phyloP scores from a whole-genome alignment of 768 basidiomycete species.

The Pilatotrama ljubarskyi region DNA sequence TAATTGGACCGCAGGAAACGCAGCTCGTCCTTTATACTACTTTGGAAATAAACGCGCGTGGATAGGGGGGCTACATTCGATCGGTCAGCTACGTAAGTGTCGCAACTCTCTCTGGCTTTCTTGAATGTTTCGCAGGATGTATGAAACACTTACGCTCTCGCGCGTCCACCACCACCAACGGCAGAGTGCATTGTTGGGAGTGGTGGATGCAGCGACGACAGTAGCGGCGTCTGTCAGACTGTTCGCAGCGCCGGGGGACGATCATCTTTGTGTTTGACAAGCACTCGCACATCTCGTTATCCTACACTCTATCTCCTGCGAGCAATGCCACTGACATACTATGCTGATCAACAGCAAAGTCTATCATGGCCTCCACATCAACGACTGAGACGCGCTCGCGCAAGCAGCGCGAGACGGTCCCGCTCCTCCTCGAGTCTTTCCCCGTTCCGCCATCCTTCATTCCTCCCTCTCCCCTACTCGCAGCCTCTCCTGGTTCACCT shows the following conservation, averaged over 20 bases:
- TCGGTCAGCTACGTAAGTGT: slow-evolving; percentile 17
- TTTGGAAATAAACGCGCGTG: slow-evolving; percentile 12
- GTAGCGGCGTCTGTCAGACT: too few species aligned
- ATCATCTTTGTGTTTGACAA: neutral
- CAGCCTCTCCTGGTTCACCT: slow-evolving; percentile 1
- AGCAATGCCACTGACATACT: neutral
- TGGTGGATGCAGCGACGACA: too few species aligned
- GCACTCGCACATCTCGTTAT: neutral
- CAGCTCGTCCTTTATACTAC: slow-evolving; percentile 13
- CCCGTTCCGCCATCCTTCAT: slow-evolving; percentile 36
- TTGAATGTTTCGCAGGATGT: neutral
- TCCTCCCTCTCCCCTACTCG: slow-evolving; percentile 25
- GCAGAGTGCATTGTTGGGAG: neutral
- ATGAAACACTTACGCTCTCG: neutral
- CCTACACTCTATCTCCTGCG: neutral
- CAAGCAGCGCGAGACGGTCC: slow-evolving; percentile 28
- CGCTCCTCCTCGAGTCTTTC: slow-evolving; percentile 34
- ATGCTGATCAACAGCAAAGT: neutral
- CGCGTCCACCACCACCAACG: neutral
- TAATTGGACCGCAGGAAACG: slow-evolving; percentile 1
- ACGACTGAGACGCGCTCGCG: slow-evolving; percentile 19
- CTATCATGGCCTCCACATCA: slow-evolving; percentile 19
- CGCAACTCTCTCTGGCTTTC: slow-evolving; percentile 1
- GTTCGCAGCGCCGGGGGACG: neutral
- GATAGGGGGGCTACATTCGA: slow-evolving; percentile 8